A percentile compares a stretch with the other conserved stretches of the same genome.
Evolutionary conservation across 2,329 filamentous ascomycete species (phyloP).

Genomic region (Daldinia sp.): DNA sequence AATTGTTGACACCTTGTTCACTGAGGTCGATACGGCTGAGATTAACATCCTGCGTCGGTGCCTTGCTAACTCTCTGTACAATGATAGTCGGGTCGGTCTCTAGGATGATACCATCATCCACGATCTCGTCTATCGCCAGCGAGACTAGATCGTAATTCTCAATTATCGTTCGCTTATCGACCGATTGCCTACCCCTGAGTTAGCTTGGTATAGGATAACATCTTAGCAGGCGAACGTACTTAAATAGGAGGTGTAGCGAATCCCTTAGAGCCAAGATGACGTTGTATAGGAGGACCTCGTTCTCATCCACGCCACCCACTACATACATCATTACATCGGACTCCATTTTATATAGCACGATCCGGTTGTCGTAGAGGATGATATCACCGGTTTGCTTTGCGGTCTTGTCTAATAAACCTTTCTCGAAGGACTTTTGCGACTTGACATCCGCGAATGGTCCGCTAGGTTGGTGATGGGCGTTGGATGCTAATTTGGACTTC

Average conservation of each 20-base stretch:
- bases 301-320: constrained; percentile 90
- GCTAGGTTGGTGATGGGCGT: constrained; percentile 54
- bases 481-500: constrained; percentile 51
- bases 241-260: constrained; percentile 88
- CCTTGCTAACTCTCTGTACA: constrained; percentile 88
- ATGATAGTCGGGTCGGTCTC: constrained; percentile 97
- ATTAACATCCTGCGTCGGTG: constrained; percentile 88
- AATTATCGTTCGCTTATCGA: constrained; percentile 96
- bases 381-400: constrained; percentile 95
- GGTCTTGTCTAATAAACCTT: constrained; percentile 94
- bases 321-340: constrained; percentile 97
- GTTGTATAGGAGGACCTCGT: constrained; percentile 96
- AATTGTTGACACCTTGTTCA: constrained; percentile 93
- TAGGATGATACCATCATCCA: constrained; percentile 94
- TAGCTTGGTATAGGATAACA: constrained; percentile 15
- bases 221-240: constrained; percentile 63
- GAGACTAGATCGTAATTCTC: constrained; percentile 98
- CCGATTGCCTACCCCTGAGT: constrained; percentile 74
- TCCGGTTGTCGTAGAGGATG: constrained; percentile 94
- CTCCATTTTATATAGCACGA: constrained; percentile 98
- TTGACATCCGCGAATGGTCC: constrained; percentile 90
- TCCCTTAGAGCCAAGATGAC: constrained; percentile 91
- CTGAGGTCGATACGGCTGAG: constrained; percentile 94
- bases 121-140: constrained; percentile 92
- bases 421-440: constrained; percentile 96